A percentile compares a stretch with the other conserved stretches of the same genome.
phyloP scores from a whole-genome alignment of 306 rosid species.

The Malus domestica region ASM211411v1 NC_041798.1:9833001-9833500 shows the following conservation, averaged over 20 bases:
- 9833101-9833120: slow-evolving; percentile 83
- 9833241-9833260: slow-evolving; percentile 75
- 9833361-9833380: neutral
- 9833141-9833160: slow-evolving; percentile 90
- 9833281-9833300: slow-evolving; percentile 93
- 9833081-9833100: slow-evolving; percentile 39
- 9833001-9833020: neutral
- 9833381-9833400: slow-evolving; percentile 3
- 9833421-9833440: slow-evolving; percentile 83
- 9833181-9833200: slow-evolving; percentile 4
- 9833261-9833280: slow-evolving; percentile 97
- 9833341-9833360: neutral
- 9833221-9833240: slow-evolving; percentile 14
- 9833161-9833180: slow-evolving; percentile 48
- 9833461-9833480: slow-evolving; percentile 76
- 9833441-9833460: slow-evolving; percentile 95
- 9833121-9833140: slow-evolving; percentile 94
- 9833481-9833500: slow-evolving; percentile 76
- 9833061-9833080: neutral
- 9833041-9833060: neutral
- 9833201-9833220: slow-evolving; percentile 13
- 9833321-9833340: slow-evolving; percentile 29
- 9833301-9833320: slow-evolving; percentile 99
- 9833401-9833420: slow-evolving; percentile 60
- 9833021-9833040: neutral